Base-by-base conservation (phyloP, 352 stramenopile species). In the Phytopythium chamaehyphon region DNA sequence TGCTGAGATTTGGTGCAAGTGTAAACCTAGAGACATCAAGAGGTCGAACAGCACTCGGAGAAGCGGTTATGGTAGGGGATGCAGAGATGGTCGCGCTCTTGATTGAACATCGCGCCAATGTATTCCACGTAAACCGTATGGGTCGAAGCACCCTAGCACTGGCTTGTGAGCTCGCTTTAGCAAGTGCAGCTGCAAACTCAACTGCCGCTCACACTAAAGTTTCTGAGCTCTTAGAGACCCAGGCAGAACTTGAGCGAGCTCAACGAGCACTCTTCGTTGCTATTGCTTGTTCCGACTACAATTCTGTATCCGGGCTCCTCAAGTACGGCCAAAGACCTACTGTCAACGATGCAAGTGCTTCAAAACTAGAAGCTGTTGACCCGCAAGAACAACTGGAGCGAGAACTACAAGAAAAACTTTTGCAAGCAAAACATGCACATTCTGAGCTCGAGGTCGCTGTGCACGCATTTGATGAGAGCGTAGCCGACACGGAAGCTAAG, bases 401-500 rank as follows among this genome's bases (percentile, higher is more conserved):
- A 64, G 3, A 55, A 57, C 3, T 57, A 78, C 7, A 26, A 38
- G 1, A 48, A 4, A 71, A 75, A 19, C 43, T 70, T 19, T 33
- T 51, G 0, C 36, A 55, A n/a, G 56, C 65, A 8, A 40, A 59
- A 16, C 24, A 23, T 5, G 52, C 54, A 0, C 60, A 57, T 1
- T 18, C 15, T 2, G 67, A 86, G 19, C 43, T 86, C 10, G 56
- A 68, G 15, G 69, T 88, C 11, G 64, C 71, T 1, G 59, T 90
- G 21, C 62, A 58, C 26, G 55, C 71, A 1, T 68, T 89, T 31
- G 86, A 88, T 50, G 76, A 86, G 23, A 83, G 77, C 31, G 75
- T 93, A n/a, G 80, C 79, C 3, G 77, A 89, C 39, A 81, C 80
- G 0, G 83, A 93, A 48, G 60, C 71, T 14, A 90, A 93, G 54